Evolutionary conservation across 192 early-diverging fungal species (phyloP), one percentile per base, ranked within the genome.

Genomic region (Kappamyces sp.): DNA sequence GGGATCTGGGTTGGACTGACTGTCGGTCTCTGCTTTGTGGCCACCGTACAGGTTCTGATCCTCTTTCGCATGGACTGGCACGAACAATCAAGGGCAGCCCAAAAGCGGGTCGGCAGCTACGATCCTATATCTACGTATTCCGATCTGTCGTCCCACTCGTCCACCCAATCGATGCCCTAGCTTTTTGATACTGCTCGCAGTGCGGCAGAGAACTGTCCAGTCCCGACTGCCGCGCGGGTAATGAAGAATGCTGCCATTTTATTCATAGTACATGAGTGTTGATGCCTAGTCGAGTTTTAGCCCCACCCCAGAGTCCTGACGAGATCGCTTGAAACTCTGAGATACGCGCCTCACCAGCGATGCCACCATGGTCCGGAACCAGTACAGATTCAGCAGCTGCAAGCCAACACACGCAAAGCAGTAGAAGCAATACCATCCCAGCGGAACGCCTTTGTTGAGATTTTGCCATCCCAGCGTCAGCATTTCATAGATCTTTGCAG

Each of bases 311-410:
- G n/a, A 9, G n/a, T n/a, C 15, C 11, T 45, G 11, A 11, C 15
- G 9, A 11, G n/a, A 45, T 45, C 43, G 9, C 15, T 45, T 45
- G 11, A 11, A n/a, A 45, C 43, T 38, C 30, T 39, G 36, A 38
- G 33, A 15, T 29, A 72, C 71, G 5, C 74, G 63, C n/a, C 50
- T 41, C 11, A 32, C n/a, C 37, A 78, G 57, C 4, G 66, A 48
- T 12, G 46, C 43, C 34, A 78, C 61, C 76, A 78, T 78, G 38
- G 66, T 65, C 30, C 8, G 45, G 52, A 78, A 78, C 76, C 76
- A 78, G 54, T 65, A 74, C 12, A 86, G 40, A 64, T 90, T 90
- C 14, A 90, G 76, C 6, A 55, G 59, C 59, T 84, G 85, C 8
- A 88, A 66, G 2, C 81, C 65, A 0, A 86, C 35, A 51, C 86